Evolutionary conservation across 208 protist species (phyloP).

Genomic region (Trypanosoma platydactyli): DNA sequence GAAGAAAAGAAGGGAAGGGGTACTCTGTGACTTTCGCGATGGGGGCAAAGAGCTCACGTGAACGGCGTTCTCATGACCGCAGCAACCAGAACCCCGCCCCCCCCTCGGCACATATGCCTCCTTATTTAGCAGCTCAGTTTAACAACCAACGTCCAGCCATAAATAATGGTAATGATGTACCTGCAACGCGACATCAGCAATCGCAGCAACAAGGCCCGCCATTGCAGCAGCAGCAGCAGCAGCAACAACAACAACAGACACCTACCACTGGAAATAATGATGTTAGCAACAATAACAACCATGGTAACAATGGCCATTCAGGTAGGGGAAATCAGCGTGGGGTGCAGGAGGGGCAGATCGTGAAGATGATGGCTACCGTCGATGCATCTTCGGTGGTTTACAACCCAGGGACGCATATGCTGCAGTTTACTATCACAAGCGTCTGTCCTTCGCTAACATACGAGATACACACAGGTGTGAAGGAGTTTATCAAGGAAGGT

Average conservation of each 20-base stretch:
- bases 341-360: slow-evolving; percentile 90
- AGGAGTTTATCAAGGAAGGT: slow-evolving; percentile 74
- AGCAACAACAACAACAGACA: slow-evolving; percentile 10
- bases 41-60: slow-evolving; percentile 24
- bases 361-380: slow-evolving; percentile 90
- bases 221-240: slow-evolving; percentile 12
- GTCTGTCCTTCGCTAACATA: slow-evolving; percentile 70
- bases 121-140: slow-evolving; percentile 73
- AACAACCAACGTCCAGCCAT: slow-evolving; percentile 26
- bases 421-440: slow-evolving; percentile 83
- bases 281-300: slow-evolving; percentile 20
- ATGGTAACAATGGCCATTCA: slow-evolving; percentile 13
- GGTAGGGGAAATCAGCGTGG: slow-evolving; percentile 28
- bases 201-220: slow-evolving; percentile 22
- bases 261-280: slow-evolving; percentile 7
- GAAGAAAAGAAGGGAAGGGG: background rate
- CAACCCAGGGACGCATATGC: slow-evolving; percentile 54
- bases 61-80: slow-evolving; percentile 1
- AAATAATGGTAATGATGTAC: slow-evolving; percentile 14
- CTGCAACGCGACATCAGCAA: slow-evolving; percentile 13
- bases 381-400: slow-evolving; percentile 84
- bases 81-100: background rate
- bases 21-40: background rate
- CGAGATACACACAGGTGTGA: slow-evolving; percentile 91
- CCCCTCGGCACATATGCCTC: slow-evolving; percentile 57